Evolutionary conservation across 164 flowering plant genomes (phyloP).

Genomic region (Piper betle): DNA sequence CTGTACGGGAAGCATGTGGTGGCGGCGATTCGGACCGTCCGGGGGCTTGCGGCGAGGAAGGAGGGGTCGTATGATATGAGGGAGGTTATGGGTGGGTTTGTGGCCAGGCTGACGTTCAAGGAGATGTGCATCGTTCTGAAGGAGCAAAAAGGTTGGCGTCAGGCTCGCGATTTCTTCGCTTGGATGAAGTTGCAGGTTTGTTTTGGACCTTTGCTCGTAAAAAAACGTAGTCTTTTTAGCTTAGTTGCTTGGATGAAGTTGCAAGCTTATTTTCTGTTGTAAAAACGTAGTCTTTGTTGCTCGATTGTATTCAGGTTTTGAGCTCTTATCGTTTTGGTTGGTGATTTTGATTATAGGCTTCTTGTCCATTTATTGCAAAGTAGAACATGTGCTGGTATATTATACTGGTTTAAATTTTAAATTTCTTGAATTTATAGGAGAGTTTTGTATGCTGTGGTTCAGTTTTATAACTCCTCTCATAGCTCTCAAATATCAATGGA

Average conservation of each 20-base stretch:
- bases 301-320: too few species aligned
- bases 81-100: slow-evolving; percentile 63
- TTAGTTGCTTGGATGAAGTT: slow-evolving; percentile 77
- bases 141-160: slow-evolving; percentile 89
- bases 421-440: too few species aligned
- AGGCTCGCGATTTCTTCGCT: slow-evolving; percentile 63
- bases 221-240: not conserved
- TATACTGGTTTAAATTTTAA: too few species aligned
- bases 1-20: slow-evolving; percentile 82
- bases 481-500: too few species aligned
- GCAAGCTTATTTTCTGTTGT: slow-evolving; percentile 35
- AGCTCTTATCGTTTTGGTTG: too few species aligned
- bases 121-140: slow-evolving; percentile 93
- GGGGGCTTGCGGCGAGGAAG: slow-evolving; percentile 33
- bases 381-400: too few species aligned
- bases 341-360: too few species aligned
- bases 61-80: slow-evolving; percentile 68
- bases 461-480: too few species aligned
- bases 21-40: slow-evolving; percentile 61
- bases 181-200: slow-evolving; percentile 98
- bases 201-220: not conserved
- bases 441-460: too few species aligned
- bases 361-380: too few species aligned
- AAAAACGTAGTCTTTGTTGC: too few species aligned
- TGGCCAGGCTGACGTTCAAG: slow-evolving; percentile 53